Base-by-base conservation (phyloP, 768 basidiomycete species). In the Hygrophoropsis aurantiaca region DNA sequence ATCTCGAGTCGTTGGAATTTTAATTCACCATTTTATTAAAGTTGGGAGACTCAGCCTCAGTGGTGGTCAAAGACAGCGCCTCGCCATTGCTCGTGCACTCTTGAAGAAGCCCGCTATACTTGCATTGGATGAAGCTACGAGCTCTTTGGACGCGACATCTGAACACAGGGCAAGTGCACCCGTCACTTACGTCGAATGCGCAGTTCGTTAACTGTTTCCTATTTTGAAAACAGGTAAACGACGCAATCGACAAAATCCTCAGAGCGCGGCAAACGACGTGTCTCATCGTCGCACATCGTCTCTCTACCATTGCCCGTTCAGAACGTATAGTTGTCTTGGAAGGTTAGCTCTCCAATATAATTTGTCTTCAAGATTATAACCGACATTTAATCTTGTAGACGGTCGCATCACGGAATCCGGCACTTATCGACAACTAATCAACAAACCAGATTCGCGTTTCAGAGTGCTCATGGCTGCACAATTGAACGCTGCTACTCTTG, bases 301-400 rank as follows among this genome's bases (percentile, higher is more conserved):
- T 97, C 44, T 92, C 90, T 19, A 93, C 93, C 3, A 92, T 97
- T 46, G 90, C 93, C 3, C 73, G 92, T 44, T 91, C 93, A 2
- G 91, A 94, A 60, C 76, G 89, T 33, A 90, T 97, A 37, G 89
- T 91, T 5, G 92, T 97, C 16, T 74, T 97, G 16, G 92, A 97
- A 71, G 85, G 85, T 85, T 16, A 30, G 11, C 6, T 48, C 3
- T 10, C 40, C n/a, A n/a, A n/a, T n/a, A 13, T 27, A 35, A 18
- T 32, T n/a, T 40, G n/a, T 23, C 23, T 1, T 11, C 10, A 11
- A 19, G 37, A 10, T 16, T 42, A 26, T 24, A 40, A 10, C 37
- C 15, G 6, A 5, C 18, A 9, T 37, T 25, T 44, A 24, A 41
- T 37, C 13, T 30, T 23, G 7, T 47, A 86, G 85, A 84, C 51